Evolutionary conservation across 148 eudicot genomes (phyloP).

Genomic region (Vaccinium myrtillus): DNA sequence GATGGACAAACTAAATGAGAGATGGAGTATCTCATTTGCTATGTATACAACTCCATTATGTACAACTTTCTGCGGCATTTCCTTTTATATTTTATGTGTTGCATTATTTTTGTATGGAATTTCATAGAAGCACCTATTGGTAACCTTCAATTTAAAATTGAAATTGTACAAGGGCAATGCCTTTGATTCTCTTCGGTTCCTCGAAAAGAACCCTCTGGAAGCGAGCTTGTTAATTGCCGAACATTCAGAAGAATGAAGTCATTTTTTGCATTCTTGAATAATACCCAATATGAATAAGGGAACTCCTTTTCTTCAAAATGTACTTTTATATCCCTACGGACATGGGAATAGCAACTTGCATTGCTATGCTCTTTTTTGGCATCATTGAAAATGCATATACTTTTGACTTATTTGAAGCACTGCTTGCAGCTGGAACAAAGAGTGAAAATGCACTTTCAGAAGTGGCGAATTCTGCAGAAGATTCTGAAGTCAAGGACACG

Average conservation of each 20-base stretch:
- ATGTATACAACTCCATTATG: background rate
- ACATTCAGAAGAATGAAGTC: background rate
- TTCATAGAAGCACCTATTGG: background rate
- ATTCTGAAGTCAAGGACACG: slow-evolving; percentile 38
- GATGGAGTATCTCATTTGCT: background rate
- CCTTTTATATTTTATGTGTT: background rate
- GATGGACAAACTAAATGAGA: background rate
- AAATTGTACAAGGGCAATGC: background rate
- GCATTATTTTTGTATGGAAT: too few species aligned
- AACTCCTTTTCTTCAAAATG: background rate
- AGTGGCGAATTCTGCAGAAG: slow-evolving; percentile 51
- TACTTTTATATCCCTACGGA: background rate
- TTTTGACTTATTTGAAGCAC: background rate
- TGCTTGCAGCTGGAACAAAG: slow-evolving; percentile 41
- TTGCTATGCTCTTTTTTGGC: background rate
- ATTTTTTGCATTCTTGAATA: background rate
- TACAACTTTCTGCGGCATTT: background rate
- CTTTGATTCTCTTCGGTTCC: background rate
- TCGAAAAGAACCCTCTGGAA: background rate
- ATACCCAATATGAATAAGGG: background rate
- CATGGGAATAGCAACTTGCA: background rate
- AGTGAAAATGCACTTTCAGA: slow-evolving; percentile 42
- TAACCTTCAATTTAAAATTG: background rate
- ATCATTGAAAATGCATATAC: background rate
- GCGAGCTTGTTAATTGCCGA: background rate